phyloP scores from a whole-genome alignment of 192 early-diverging fungal genomes.

The Podila minutissima region DNA sequence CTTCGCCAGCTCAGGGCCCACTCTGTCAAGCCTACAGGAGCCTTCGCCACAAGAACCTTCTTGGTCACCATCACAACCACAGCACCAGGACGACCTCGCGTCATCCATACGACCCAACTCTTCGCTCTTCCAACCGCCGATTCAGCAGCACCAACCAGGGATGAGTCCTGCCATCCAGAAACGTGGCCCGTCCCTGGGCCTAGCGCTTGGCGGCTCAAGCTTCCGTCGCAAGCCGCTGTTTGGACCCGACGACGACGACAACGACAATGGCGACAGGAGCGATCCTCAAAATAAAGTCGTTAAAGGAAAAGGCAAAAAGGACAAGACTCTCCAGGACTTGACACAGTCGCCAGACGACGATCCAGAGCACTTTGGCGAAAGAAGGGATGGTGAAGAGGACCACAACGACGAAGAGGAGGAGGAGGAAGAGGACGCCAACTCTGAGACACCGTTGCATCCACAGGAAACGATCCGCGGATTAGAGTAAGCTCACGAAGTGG shows the following conservation, averaged over 20 bases:
- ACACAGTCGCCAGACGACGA: neutral
- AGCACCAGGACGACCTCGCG: neutral
- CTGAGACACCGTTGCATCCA: slow-evolving; percentile 43
- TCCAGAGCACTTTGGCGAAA: neutral
- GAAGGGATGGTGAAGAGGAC: neutral
- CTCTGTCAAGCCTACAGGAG: too few species aligned
- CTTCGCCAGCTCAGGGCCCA: too few species aligned
- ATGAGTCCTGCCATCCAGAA: slow-evolving; percentile 48
- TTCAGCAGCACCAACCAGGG: slow-evolving; percentile 17
- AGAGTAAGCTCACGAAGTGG: slow-evolving; percentile 12
- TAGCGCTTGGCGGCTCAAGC: slow-evolving; percentile 44
- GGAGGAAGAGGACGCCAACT: slow-evolving; percentile 40
- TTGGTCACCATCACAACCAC: neutral
- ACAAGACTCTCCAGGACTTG: neutral
- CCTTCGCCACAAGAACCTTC: too few species aligned
- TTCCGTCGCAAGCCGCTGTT: slow-evolving; percentile 45
- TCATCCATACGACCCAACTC: neutral
- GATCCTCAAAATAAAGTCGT: neutral
- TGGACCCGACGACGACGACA: slow-evolving; percentile 23
- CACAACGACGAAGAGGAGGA: slow-evolving; percentile 7
- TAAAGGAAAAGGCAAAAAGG: neutral
- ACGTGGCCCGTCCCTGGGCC: slow-evolving; percentile 21
- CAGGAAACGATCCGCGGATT: slow-evolving; percentile 41
- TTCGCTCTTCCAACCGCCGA: neutral
- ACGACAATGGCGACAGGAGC: neutral